Base-by-base conservation (phyloP, 306 rosid genomes). In the Hippophae rhamnoides region DNA sequence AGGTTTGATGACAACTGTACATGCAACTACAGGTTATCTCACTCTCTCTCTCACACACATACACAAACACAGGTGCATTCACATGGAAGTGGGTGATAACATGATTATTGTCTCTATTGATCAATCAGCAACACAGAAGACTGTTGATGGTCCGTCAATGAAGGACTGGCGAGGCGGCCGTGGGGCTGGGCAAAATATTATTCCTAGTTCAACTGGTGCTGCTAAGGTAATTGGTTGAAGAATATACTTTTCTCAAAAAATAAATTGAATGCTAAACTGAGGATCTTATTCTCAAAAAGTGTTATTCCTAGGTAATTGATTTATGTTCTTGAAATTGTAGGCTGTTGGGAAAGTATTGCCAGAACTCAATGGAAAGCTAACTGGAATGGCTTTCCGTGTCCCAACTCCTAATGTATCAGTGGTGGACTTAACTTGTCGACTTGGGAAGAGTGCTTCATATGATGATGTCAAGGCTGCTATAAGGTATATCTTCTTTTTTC, bases 81-180 rank as follows among this genome's bases (percentile, higher is more conserved):
- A 18, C 27, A 13, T 47, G 2, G 6, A 64, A 64, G 52, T 45
- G 45, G 48, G 57, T 69, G 41, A 64, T 66, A 61, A 68, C 60
- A n/a, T 52, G 5, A 60, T 56, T 57, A 44, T 72, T 7, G 14
- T 69, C 45, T 63, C 43, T 25, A 18, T 11, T 65, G 2, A 41
- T 54, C 88, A 92, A 96, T 54, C 90, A 92, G 99, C 99, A 60
- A 92, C 99, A n/a, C 99, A 88, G 45, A 92, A 88, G 81, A 85
- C 99, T 45, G 99, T 92, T 2, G 99, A 92, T 75, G 99, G 99
- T 58, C 99, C 99, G 62, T 92, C 99, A 41, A 88, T 61, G 96
- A 92, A 92, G 83, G 99, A 92, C 74, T 92, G 99, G 99, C 51
- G 99, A 78, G 99, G 99, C 7, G 99, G 96, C 56, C 89, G 99